These are phyloP conservation scores for Acer negundo DNA, from an alignment of 345 rosid species.

Conservation along the genomic window DNA sequence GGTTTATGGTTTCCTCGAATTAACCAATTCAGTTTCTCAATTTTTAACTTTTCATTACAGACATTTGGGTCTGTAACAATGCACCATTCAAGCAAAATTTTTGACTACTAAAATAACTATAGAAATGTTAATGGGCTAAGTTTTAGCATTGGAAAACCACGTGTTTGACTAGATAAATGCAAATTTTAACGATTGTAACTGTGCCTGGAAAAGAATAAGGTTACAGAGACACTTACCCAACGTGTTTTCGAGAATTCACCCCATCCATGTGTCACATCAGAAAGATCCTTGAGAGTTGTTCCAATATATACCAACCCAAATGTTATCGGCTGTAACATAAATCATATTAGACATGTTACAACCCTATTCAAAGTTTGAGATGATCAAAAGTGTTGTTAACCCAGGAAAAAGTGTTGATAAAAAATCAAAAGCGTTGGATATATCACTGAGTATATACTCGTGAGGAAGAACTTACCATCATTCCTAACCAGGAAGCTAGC, in stretches of 20 bases:
- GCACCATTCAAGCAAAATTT: neutral
- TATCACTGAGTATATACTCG: neutral
- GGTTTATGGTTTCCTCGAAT: no score
- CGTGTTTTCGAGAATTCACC: conserved; percentile 78
- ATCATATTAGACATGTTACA: conserved; percentile 20
- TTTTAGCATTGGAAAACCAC: neutral
- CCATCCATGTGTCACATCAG: conserved; percentile 99
- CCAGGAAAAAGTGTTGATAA: neutral
- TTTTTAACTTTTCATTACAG: no score
- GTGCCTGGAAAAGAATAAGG: neutral
- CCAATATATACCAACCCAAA: conserved; percentile 86
- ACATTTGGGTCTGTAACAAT: no score
- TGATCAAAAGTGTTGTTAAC: neutral
- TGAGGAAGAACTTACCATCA: conserved; percentile 67
- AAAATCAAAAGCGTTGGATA: neutral
- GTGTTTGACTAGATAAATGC: neutral
- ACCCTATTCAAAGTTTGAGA: neutral
- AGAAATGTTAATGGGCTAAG: neutral
- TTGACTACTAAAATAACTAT: neutral
- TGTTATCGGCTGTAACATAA: conserved; percentile 80
- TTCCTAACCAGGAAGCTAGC: conserved; percentile 98
- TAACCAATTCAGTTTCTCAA: no score
- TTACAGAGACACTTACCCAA: conserved; percentile 59
- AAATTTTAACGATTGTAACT: neutral
- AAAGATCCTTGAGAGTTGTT: conserved; percentile 96